Evolutionary conservation across 345 rosid genomes (phyloP).

Genomic region (Ceriops tagal): DNA sequence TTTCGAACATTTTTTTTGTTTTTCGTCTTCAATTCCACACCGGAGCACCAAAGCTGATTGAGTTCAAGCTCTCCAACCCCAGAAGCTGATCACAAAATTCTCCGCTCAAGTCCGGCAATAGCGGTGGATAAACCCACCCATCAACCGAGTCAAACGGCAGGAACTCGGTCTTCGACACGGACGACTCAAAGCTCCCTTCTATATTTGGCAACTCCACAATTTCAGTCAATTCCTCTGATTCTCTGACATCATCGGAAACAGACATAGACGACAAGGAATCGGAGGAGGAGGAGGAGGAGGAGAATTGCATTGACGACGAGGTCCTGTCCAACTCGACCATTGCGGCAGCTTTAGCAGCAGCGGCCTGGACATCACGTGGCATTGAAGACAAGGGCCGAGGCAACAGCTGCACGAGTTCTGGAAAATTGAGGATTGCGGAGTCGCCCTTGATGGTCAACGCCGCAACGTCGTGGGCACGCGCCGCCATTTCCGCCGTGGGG

Average conservation of each 20-base stretch:
- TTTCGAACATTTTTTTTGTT: not conserved
- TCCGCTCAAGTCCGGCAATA: not conserved
- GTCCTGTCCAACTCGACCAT: conserved; percentile 18
- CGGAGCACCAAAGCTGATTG: conserved; percentile 16
- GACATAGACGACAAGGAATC: not conserved
- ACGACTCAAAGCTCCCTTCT: conserved; percentile 23
- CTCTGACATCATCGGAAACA: conserved; percentile 7
- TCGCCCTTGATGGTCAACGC: conserved; percentile 23
- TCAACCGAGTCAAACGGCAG: conserved; percentile 20
- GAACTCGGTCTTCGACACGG: conserved; percentile 8
- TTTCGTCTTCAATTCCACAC: not conserved
- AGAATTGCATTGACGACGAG: not conserved
- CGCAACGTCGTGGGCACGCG: conserved; percentile 31
- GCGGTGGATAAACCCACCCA: conserved; percentile 18
- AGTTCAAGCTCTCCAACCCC: conserved; percentile 15
- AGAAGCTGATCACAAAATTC: conserved; percentile 21
- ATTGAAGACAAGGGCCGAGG: conserved; percentile 24
- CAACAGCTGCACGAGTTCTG: conserved; percentile 12
- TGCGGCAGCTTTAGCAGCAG: conserved; percentile 28
- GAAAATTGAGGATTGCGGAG: conserved; percentile 26
- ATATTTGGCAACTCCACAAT: conserved; percentile 27
- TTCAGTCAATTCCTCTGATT: conserved; percentile 25
- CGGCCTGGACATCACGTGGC: conserved; percentile 27
- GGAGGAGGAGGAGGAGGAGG: conserved; percentile 10
- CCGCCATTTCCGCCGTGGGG: conserved; percentile 32